Evolutionary conservation across 2,329 filamentous ascomycete genomes (phyloP), one percentile per base, ranked within the genome.

Genomic region (Verticillium klebahnii): DNA sequence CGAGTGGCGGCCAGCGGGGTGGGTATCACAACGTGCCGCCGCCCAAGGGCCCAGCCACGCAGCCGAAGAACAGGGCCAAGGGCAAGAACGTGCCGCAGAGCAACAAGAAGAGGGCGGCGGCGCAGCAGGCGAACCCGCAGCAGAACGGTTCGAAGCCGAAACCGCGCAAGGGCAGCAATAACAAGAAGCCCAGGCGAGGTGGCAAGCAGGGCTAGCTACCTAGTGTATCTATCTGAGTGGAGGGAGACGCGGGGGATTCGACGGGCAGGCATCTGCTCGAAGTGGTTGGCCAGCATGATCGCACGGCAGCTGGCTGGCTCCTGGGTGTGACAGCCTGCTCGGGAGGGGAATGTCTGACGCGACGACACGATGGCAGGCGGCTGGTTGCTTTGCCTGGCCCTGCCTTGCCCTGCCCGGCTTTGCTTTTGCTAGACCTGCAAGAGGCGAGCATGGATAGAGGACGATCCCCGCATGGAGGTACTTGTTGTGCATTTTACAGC

Each of bases 1-100:
- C 45, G 45, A 29, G 29, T 6, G 45, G 45, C 45, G 45, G n/a
- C 32, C 62, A 62, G 39, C 62, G 58, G 14, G 60, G 59, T 50
- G 62, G 63, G 31, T 62, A 57, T 29, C 62, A 61, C 37, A 64
- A 40, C 62, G 60, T 59, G 23, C 56, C 58, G n/a, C 63, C 63
- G 23, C 62, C 62, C 31, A 52, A 60, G 57, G 60, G 62, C 34
- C 62, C 58, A 39, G 62, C 56, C 57, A 54, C 62, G 60, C 60
- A 63, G 23, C 36, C 60, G 36, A 64, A 61, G 61, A 64, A 61
- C 50, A 58, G 55, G 45, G 61, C 62, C 23, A 58, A 50, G 37
- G 37, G 25, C 5, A 62, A 63, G 29, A 59, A 61, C 59, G 56
- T 56, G 58, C 45, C 36, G 58, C 40, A 50, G n/a, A 58, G 58